Base-by-base conservation (phyloP, 2,329 filamentous ascomycete species). In the Pezicula carpinea region DNA sequence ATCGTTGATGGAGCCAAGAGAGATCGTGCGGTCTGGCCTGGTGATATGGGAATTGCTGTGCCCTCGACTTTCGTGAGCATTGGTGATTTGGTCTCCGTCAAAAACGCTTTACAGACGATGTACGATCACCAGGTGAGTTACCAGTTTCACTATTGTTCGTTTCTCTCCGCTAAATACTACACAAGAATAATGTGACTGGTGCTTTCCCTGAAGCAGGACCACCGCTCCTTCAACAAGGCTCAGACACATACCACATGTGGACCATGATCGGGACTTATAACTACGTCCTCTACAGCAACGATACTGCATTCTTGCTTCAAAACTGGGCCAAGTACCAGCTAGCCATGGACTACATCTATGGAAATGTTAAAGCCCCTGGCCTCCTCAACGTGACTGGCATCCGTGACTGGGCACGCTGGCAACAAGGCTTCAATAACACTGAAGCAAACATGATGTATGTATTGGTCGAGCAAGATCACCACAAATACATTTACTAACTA, bases 1-100 rank as follows among this genome's bases (percentile, higher is more conserved):
- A 48, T 51, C 29, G 47, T 51, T n/a, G 75, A 80, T 55, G 76
- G 76, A 3, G 73, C 76, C 1, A 80, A 80, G 59, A 67, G 76
- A 26, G 76, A 79, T 54, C 67, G 74, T 5, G 64, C 77, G 3
- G 73, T 80, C 2, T 81, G 77, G 75, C 74, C 78, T 2, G 77
- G 77, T 3, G 78, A 81, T 53, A 75, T 80, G 68, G 71, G 73
- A 3, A 75, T 79, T 39, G 71, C 74, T 1, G 68, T 75, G 0
- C 75, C 76, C 1, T 69, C 65, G 6, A 65, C 75, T 1, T 70
- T 74, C 14, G 69, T 77, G 3, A 74, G 73, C 6, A 73, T 73
- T 1, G 71, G 73, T 3, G 62, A 64, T 17, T 59, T 77, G 3
- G 64, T 73, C 33, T 69, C 68, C 34, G 64, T 77, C 15, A 66